A percentile compares a stretch with the other conserved stretches of the same genome.
phyloP scores from a whole-genome alignment of 257 asterid genomes.

The Anisodus acutangulus region DNA sequence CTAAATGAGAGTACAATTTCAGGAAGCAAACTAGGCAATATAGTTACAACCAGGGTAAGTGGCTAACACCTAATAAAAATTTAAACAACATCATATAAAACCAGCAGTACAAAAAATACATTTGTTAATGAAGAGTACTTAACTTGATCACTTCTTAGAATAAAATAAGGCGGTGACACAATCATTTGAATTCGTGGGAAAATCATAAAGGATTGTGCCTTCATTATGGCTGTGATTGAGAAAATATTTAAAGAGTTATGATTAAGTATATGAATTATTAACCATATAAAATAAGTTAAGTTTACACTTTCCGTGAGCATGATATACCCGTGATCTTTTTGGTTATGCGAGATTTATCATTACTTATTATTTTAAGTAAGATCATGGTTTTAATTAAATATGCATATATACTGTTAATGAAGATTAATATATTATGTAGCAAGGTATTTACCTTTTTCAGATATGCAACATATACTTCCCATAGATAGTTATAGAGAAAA shows the following conservation, averaged over 20 bases:
- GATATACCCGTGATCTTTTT: background rate
- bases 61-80: background rate
- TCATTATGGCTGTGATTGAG: background rate
- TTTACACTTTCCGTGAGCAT: background rate
- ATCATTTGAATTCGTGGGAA: constrained; percentile 25
- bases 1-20: background rate
- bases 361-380: no score
- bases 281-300: background rate
- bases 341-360: background rate
- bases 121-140: background rate
- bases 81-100: background rate
- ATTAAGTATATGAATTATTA: background rate
- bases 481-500: background rate
- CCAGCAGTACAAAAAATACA: background rate
- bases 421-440: background rate
- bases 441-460: background rate
- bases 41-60: background rate
- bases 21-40: background rate
- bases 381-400: no score
- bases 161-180: constrained; percentile 9
- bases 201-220: constrained; percentile 2
- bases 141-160: background rate
- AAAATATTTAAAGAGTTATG: background rate
- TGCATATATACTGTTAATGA: background rate
- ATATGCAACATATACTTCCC: background rate